Evolutionary conservation across 2,329 filamentous ascomycete genomes (phyloP).

Genomic region (Penicillium concentricum): DNA sequence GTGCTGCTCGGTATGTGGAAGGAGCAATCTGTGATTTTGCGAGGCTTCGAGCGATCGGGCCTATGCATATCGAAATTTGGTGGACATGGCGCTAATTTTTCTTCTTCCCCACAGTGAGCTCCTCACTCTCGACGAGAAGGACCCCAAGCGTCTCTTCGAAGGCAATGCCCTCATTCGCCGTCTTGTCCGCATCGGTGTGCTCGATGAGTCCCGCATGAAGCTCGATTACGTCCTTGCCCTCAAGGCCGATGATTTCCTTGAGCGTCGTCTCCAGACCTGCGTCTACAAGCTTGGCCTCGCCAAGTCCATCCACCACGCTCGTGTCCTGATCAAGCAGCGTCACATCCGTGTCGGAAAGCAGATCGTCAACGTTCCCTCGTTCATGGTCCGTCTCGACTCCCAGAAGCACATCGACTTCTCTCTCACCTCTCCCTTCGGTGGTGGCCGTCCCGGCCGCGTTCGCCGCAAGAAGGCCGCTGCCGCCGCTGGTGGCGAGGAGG

Average conservation of each 20-base stretch:
- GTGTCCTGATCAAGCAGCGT: conserved; percentile 98
- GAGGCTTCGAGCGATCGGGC: neutral
- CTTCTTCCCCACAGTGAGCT: conserved; percentile 70
- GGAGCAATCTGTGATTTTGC: neutral
- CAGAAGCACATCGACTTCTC: conserved; percentile 99
- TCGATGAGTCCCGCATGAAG: conserved; percentile 99
- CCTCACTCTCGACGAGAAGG: conserved; percentile 99
- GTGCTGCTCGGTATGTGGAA: conserved; percentile 89
- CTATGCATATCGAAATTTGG: neutral
- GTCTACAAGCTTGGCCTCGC: conserved; percentile 99
- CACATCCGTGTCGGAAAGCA: conserved; percentile 99
- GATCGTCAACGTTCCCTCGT: conserved; percentile 99
- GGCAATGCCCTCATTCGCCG: conserved; percentile 99
- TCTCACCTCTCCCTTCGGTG: conserved; percentile 94
- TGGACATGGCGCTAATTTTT: conserved; percentile 4
- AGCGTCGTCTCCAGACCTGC: conserved; percentile 98
- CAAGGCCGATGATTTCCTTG: conserved; percentile 99
- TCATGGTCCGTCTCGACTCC: conserved; percentile 99
- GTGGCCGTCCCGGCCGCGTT: conserved; percentile 94
- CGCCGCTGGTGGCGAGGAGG: conserved; percentile 66
- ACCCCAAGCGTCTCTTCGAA: conserved; percentile 99
- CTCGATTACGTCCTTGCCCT: conserved; percentile 99
- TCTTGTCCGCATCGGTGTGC: conserved; percentile 98
- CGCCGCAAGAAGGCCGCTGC: conserved; percentile 99
- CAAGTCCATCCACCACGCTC: conserved; percentile 99